Evolutionary conservation across 2,329 filamentous ascomycete species (phyloP).

Genomic region (Diaporthe sp.): DNA sequence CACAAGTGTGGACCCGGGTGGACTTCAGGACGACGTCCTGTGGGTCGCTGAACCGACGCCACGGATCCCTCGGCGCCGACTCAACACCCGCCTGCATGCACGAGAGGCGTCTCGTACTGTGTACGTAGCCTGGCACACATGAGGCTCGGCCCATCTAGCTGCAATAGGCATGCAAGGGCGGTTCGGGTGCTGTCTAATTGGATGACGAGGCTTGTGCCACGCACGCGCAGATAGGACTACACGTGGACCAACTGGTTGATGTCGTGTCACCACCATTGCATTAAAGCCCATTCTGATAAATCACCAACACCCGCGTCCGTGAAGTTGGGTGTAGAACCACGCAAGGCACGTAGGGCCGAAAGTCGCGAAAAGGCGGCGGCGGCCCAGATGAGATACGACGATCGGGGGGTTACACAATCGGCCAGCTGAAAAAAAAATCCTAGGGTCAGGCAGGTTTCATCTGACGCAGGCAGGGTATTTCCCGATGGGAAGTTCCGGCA

Average conservation of each 20-base stretch:
- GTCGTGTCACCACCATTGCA: conserved; percentile 8
- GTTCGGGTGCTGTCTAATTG: not conserved
- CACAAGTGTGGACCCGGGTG: not conserved
- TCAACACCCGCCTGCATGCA: not conserved
- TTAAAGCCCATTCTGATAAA: not conserved
- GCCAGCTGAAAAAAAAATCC: not conserved
- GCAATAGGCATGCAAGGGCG: not conserved
- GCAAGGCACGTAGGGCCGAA: not conserved
- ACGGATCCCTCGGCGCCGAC: not conserved
- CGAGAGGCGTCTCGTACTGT: no score
- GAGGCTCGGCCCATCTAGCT: not conserved
- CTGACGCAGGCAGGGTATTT: not conserved
- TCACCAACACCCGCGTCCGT: no score
- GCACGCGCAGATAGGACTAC: not conserved
- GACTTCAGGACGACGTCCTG: not conserved
- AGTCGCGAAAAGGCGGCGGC: no score
- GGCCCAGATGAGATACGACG: not conserved
- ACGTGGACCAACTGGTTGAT: not conserved
- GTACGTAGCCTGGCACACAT: no score
- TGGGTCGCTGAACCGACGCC: not conserved
- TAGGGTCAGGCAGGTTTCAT: conserved; percentile 3
- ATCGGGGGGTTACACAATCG: not conserved
- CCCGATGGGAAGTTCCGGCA: conserved; percentile 9
- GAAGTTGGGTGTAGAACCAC: not conserved
- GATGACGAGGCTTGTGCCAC: not conserved